These are phyloP conservation scores for Neonectria magnoliae DNA, from an alignment of 2,329 filamentous ascomycete genomes.

Conservation along the genomic window DNA sequence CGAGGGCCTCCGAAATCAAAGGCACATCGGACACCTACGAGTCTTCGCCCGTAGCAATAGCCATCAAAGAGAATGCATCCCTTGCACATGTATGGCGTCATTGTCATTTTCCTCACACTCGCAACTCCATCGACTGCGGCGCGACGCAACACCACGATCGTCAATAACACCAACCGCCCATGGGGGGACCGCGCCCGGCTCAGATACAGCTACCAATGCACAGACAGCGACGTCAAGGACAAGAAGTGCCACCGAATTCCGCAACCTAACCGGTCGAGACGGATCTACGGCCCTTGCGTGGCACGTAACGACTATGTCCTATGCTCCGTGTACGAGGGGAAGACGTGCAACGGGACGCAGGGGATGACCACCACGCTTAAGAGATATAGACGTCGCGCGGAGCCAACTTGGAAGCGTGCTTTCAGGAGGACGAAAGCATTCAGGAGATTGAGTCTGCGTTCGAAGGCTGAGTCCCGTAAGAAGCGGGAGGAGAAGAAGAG, in stretches of 20 bases:
- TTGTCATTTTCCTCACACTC: background rate
- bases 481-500: background rate
- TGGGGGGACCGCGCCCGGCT: slow-evolving; percentile 1
- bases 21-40: background rate
- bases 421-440: no score
- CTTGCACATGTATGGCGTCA: background rate
- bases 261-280: slow-evolving; percentile 17
- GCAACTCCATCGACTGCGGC: background rate
- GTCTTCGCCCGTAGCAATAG: background rate
- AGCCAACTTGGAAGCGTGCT: background rate
- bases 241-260: slow-evolving; percentile 6
- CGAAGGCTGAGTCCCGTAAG: background rate
- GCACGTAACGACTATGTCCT: no score
- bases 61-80: background rate
- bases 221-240: slow-evolving; percentile 1
- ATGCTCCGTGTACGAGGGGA: no score
- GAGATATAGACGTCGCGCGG: slow-evolving; percentile 3
- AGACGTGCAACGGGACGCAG: background rate
- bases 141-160: slow-evolving; percentile 2
- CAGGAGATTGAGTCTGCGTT: background rate
- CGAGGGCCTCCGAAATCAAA: background rate
- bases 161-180: slow-evolving; percentile 11
- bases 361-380: background rate
- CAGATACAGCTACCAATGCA: slow-evolving; percentile 12
- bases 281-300: slow-evolving; percentile 1